Evolutionary conservation across 1,284 basidiomycete species (phyloP).

Genomic region (Farysia itapuensis): DNA sequence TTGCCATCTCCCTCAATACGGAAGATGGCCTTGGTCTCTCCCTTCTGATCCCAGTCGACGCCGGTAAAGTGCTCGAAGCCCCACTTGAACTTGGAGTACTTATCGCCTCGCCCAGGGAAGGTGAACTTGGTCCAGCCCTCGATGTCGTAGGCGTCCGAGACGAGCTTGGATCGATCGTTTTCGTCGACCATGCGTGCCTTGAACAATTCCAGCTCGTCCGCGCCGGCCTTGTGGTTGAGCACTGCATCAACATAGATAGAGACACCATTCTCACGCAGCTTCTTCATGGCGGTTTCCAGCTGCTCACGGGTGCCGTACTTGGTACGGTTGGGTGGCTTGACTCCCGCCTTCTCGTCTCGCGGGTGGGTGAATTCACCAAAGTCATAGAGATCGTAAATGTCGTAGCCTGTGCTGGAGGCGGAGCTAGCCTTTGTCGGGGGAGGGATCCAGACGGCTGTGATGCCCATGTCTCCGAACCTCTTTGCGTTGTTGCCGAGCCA

Average conservation of each 20-base stretch:
- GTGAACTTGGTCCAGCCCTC: conserved; percentile 67
- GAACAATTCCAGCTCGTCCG: conserved; percentile 76
- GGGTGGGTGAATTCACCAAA: conserved; percentile 78
- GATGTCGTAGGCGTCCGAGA: conserved; percentile 37
- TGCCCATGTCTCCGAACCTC: conserved; percentile 72
- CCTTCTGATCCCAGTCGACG: conserved; percentile 80
- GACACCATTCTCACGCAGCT: conserved; percentile 61
- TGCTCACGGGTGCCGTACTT: conserved; percentile 89
- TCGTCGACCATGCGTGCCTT: conserved; percentile 39
- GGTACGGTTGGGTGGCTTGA: conserved; percentile 65
- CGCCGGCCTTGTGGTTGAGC: conserved; percentile 69
- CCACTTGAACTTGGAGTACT: conserved; percentile 66
- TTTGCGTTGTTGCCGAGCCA: conserved; percentile 75
- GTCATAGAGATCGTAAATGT: conserved; percentile 57
- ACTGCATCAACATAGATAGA: conserved; percentile 63
- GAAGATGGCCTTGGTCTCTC: conserved; percentile 69
- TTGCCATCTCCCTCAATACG: conserved; percentile 64
- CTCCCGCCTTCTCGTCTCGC: conserved; percentile 70
- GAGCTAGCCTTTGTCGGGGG: conserved; percentile 61
- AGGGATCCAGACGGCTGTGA: conserved; percentile 73
- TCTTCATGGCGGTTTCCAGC: conserved; percentile 69
- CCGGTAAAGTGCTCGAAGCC: conserved; percentile 64
- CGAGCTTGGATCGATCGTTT: conserved; percentile 31
- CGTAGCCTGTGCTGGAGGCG: conserved; percentile 62
- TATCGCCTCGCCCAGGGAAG: conserved; percentile 74